Percentiles rank a stretch among this genome's conserved stretches.
These are phyloP conservation scores for Beauveria sp. DNA, from an alignment of 2,329 filamentous ascomycete species.

Conservation along the genomic window DNA sequence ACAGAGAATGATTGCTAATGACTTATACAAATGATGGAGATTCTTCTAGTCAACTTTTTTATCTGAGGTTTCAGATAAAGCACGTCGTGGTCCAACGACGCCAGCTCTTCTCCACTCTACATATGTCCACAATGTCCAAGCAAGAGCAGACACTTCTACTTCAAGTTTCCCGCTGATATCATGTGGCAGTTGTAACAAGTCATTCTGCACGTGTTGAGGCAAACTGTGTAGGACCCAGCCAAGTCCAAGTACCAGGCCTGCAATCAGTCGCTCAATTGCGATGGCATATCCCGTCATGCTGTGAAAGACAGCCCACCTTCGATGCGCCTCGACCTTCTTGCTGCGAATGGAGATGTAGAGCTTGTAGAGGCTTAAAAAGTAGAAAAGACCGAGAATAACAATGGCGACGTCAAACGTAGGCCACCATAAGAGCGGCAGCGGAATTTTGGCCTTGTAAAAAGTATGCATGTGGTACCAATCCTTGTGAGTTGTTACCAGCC, in stretches of 20 bases:
- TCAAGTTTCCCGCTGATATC: neutral
- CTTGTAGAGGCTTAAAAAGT: constrained; percentile 1
- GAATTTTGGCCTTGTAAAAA: neutral
- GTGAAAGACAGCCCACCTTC: constrained; percentile 1
- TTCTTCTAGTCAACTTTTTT: neutral
- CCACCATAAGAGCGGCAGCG: neutral
- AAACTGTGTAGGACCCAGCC: neutral
- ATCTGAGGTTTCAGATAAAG: neutral
- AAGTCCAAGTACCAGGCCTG: neutral
- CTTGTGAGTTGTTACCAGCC: neutral
- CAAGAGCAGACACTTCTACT: constrained; percentile 1
- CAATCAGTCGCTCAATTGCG: neutral
- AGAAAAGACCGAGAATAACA: neutral
- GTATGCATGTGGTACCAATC: neutral
- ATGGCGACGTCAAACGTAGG: neutral
- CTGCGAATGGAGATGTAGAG: neutral
- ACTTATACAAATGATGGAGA: too few relatives aligned
- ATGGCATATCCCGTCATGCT: constrained; percentile 4
- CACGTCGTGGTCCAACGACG: neutral
- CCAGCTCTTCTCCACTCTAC: neutral
- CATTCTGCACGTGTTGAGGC: neutral
- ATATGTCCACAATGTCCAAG: constrained; percentile 4
- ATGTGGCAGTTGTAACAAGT: neutral
- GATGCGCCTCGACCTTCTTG: neutral
- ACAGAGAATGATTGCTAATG: too few relatives aligned